Evolutionary conservation across 1,284 basidiomycete species (phyloP).

Genomic region (Leccinum pallidistipes): DNA sequence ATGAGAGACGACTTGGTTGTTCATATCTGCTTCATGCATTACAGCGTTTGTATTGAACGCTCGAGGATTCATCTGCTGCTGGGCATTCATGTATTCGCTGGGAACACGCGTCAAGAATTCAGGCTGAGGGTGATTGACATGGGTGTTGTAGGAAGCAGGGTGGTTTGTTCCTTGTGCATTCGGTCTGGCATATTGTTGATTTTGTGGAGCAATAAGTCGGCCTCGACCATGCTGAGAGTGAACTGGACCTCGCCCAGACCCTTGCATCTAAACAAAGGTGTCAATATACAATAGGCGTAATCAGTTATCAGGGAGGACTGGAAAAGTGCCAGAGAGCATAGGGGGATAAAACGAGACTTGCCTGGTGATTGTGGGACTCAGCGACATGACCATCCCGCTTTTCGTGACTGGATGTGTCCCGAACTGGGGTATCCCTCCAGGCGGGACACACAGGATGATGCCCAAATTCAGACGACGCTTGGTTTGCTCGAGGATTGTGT

Average conservation of each 20-base stretch:
- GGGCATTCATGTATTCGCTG: conserved; percentile 34
- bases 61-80: conserved; percentile 29
- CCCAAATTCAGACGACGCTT: conserved; percentile 45
- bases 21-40: conserved; percentile 39
- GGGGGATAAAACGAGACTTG: conserved; percentile 29
- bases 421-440: conserved; percentile 47
- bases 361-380: conserved; percentile 45
- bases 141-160: conserved; percentile 44
- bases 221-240: conserved; percentile 36
- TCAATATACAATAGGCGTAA: conserved; percentile 22
- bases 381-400: conserved; percentile 42
- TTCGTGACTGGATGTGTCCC: conserved; percentile 44
- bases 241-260: conserved; percentile 45
- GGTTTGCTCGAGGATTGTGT: conserved; percentile 39
- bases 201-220: conserved; percentile 33
- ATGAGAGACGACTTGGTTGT: conserved; percentile 32
- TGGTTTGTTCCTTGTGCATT: conserved; percentile 28
- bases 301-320: conserved; percentile 1
- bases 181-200: conserved; percentile 45
- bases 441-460: conserved; percentile 44
- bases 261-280: conserved; percentile 43
- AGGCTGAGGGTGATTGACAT: conserved; percentile 37
- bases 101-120: conserved; percentile 42
- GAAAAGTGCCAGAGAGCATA: too few species aligned
- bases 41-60: conserved; percentile 34